Evolutionary conservation across 305 asterid genomes (phyloP).

Genomic region (Rubia peregrina): DNA sequence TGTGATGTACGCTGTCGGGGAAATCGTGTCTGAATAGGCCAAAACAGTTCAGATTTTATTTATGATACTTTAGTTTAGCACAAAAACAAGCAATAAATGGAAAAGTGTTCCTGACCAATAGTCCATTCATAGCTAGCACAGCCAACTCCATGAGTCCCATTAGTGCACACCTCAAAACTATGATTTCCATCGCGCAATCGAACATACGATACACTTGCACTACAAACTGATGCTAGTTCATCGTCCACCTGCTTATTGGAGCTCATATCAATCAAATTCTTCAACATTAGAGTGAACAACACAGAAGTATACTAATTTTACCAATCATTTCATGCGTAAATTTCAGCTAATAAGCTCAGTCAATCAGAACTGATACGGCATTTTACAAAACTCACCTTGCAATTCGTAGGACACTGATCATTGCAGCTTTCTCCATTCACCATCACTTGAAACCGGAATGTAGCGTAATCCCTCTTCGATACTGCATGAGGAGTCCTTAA

Average conservation of each 20-base stretch:
- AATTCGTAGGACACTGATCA: slow-evolving; percentile 43
- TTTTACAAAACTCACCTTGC: slow-evolving; percentile 51
- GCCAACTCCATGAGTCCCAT: slow-evolving; percentile 41
- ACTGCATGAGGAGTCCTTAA: slow-evolving; percentile 52
- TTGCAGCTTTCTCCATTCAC: slow-evolving; percentile 41
- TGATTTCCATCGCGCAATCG: slow-evolving; percentile 60
- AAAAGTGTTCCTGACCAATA: slow-evolving; percentile 45
- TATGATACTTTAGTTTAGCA: neutral
- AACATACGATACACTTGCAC: slow-evolving; percentile 41
- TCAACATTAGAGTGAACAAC: neutral
- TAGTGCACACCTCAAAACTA: slow-evolving; percentile 67
- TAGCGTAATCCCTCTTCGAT: slow-evolving; percentile 51
- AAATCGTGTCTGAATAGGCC: slow-evolving; percentile 37
- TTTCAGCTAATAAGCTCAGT: neutral
- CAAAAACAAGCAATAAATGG: too few relatives aligned
- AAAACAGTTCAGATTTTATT: neutral
- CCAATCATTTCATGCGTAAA: neutral
- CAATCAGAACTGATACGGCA: neutral
- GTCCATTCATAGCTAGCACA: slow-evolving; percentile 78
- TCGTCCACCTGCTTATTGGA: slow-evolving; percentile 61
- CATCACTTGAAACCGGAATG: slow-evolving; percentile 52
- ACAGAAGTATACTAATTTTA: neutral
- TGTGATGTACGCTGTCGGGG: slow-evolving; percentile 64
- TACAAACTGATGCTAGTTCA: slow-evolving; percentile 46
- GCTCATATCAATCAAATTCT: neutral